phyloP scores from a whole-genome alignment of 1,284 basidiomycete genomes.

The Ceratobasidium sp. region DNA sequence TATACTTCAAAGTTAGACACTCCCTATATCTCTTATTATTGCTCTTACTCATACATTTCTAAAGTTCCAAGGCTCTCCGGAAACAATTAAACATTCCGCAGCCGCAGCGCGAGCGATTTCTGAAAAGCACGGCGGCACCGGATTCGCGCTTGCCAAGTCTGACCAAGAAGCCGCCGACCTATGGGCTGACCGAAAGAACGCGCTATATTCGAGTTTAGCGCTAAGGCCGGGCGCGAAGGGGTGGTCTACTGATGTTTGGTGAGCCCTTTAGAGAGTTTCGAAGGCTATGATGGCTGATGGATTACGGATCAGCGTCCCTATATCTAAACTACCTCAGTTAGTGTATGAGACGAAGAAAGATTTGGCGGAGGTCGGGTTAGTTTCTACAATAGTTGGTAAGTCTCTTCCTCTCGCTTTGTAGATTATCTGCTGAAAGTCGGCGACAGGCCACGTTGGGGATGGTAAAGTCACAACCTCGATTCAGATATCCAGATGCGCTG shows the following conservation, averaged over 20 bases:
- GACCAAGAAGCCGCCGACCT: slow-evolving; percentile 77
- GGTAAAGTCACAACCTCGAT: slow-evolving; percentile 62
- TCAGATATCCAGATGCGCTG: no score
- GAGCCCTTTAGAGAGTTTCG: slow-evolving; percentile 50
- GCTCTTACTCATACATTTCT: background rate
- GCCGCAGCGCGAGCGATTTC: slow-evolving; percentile 67
- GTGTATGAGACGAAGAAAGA: slow-evolving; percentile 82
- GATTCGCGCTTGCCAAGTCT: slow-evolving; percentile 74
- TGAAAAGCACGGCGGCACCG: slow-evolving; percentile 72
- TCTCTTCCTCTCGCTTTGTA: background rate
- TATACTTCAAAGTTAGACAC: slow-evolving; percentile 76
- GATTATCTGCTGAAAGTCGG: background rate
- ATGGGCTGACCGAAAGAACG: slow-evolving; percentile 90
- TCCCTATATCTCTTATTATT: background rate
- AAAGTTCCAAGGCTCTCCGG: slow-evolving; percentile 73
- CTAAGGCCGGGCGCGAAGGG: slow-evolving; percentile 70
- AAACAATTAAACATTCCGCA: slow-evolving; percentile 71
- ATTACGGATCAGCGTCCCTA: slow-evolving; percentile 85
- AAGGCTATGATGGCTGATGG: no score
- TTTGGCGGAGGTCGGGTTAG: slow-evolving; percentile 66
- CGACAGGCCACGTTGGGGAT: slow-evolving; percentile 82
- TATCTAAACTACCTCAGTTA: slow-evolving; percentile 79
- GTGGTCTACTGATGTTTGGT: slow-evolving; percentile 91
- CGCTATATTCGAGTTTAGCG: slow-evolving; percentile 75
- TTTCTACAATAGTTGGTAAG: slow-evolving; percentile 65